Base-by-base conservation (phyloP, 495 filamentous ascomycete species). In the Penicillium fimorum region DNA sequence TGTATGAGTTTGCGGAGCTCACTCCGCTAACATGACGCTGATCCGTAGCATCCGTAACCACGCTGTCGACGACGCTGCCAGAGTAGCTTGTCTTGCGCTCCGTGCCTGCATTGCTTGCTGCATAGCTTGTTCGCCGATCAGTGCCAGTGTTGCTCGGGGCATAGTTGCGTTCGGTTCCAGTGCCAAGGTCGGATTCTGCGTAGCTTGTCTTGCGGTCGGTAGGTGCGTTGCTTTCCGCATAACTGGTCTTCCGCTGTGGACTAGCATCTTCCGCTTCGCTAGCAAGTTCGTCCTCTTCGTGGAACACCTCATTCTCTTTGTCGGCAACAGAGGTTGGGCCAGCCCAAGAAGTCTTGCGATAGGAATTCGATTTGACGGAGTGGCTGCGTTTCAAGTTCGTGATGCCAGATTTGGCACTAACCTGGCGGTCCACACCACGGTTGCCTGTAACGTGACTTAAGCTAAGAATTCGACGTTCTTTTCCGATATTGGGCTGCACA, bases 381-480 rank as follows among this genome's bases (percentile, higher is more conserved):
- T 90, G 85, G 61, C 85, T 88, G 45, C 87, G 83, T 66, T 88
- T 86, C 51, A 88, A 60, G 32, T 69, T 78, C 2, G 74, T 70
- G 45, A 82, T 66, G 12, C 79, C 76, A 30, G 75, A 71, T 53
- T 68, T 76, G 38, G 65, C 66, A 30, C 70, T 76, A 40, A 71
- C 70, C 54, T 83, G 81, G 61, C 84, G 86, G 58, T 85, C 77
- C 10, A 62, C 61, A 11, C 87, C 86, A 5, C 86, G 77, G 65
- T 96, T 96, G 53, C 86, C 84, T 8, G 81, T 88, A 18, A 97
- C 92, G 67, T 96, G 87, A 67, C 86, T 95, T 38, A 97, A 82
- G 50, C 89, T 94, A 40, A 93, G 81, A 58, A 96, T 96, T 11
- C 94, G 85, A 3, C 92, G 83, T 58, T 81, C 78, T 43, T 73